A percentile compares a stretch with the other conserved stretches of the same genome.
phyloP scores from a whole-genome alignment of 139 green algal genomes.

The Coelastrella sp. region DNA sequence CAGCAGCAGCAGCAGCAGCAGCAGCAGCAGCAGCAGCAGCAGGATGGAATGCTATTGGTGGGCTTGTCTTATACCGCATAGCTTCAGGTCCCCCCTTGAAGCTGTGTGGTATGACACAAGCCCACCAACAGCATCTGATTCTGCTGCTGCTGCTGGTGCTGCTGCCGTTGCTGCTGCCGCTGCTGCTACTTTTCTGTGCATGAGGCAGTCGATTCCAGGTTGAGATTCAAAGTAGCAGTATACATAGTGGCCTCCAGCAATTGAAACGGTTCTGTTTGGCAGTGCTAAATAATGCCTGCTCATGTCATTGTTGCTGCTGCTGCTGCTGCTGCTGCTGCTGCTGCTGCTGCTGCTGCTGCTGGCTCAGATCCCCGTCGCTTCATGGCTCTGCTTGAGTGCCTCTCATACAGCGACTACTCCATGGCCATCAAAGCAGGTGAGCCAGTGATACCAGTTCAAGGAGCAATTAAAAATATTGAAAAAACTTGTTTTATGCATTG shows the following conservation, averaged over 20 bases:
- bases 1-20: too few relatives aligned
- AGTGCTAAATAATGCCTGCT: not conserved
- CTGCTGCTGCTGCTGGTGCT: not conserved
- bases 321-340: not conserved
- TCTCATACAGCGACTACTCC: constrained; percentile 86
- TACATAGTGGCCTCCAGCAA: not conserved
- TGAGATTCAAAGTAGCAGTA: too few relatives aligned
- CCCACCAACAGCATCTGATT: not conserved
- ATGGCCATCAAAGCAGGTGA: constrained; percentile 83
- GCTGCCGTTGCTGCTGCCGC: not conserved
- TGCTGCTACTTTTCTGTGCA: not conserved
- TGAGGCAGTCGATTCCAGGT: not conserved
- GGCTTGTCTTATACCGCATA: too few relatives aligned
- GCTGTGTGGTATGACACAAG: too few relatives aligned
- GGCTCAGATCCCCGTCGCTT: constrained; percentile 75
- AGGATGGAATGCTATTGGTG: too few relatives aligned
- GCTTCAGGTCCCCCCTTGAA: too few relatives aligned
- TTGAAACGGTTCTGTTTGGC: not conserved
- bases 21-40: too few relatives aligned
- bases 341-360: not conserved
- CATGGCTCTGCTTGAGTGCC: constrained; percentile 77
- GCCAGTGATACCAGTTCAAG: too few relatives aligned
- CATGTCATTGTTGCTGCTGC: not conserved
- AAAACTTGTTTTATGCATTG: too few relatives aligned
- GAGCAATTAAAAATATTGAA: too few relatives aligned